phyloP scores from a whole-genome alignment of 2,329 filamentous ascomycete species.

The Ophiocordyceps camponoti-floridani region DNA sequence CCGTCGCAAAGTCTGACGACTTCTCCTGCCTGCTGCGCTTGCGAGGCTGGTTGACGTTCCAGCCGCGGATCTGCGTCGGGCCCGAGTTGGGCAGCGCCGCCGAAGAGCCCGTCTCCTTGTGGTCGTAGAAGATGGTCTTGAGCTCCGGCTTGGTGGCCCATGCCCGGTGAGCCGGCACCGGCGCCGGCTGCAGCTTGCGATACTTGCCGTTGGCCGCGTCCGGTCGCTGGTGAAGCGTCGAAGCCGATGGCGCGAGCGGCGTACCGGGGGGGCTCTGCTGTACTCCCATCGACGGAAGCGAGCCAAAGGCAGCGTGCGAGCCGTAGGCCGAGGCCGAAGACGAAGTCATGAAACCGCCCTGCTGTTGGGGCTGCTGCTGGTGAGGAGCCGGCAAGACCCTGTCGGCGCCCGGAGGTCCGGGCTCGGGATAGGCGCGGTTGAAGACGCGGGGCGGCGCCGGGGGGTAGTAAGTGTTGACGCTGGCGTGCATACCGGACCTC shows the following conservation, averaged over 20 bases:
- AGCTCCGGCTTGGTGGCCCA: slow-evolving; percentile 31
- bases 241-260: slow-evolving; percentile 11
- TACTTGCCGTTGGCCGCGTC: slow-evolving; percentile 26
- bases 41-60: slow-evolving; percentile 28
- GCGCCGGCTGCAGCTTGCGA: slow-evolving; percentile 40
- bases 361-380: slow-evolving; percentile 7
- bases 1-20: slow-evolving; percentile 13
- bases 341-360: slow-evolving; percentile 14
- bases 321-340: slow-evolving; percentile 10
- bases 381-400: slow-evolving; percentile 17
- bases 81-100: slow-evolving; percentile 37
- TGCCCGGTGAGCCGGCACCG: slow-evolving; percentile 31
- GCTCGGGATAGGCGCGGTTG: slow-evolving; percentile 13
- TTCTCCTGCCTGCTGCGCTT: slow-evolving; percentile 18
- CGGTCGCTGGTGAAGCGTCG: slow-evolving; percentile 16
- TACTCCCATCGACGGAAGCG: slow-evolving; percentile 10
- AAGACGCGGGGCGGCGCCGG: slow-evolving; percentile 12
- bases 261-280: slow-evolving; percentile 20
- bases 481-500: slow-evolving; percentile 10
- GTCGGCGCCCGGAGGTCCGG: slow-evolving; percentile 12
- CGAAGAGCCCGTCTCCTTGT: slow-evolving; percentile 37
- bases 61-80: slow-evolving; percentile 37
- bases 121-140: slow-evolving; percentile 40
- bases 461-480: slow-evolving; percentile 13
- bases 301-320: slow-evolving; percentile 14